Conservation (phyloP, 2,329 filamentous ascomycete genomes). For the Fusarium fujikuroi region DNA sequence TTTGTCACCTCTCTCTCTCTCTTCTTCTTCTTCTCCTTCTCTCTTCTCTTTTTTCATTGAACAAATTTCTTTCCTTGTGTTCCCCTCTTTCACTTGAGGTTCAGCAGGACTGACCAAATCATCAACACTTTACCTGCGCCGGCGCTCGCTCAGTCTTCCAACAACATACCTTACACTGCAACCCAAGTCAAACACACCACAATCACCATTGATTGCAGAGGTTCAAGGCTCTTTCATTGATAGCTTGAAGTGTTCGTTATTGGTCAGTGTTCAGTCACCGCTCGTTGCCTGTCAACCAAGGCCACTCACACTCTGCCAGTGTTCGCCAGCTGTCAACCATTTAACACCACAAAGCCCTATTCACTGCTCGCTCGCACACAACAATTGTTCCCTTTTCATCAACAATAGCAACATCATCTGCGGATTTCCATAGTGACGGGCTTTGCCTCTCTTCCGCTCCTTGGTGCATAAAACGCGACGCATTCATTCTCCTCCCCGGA, state of each 20-base stretch:
- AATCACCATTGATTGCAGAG: slow-evolving; percentile 7
- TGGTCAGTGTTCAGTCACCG: slow-evolving; percentile 22
- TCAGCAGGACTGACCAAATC: slow-evolving; percentile 45
- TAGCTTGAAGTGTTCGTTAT: slow-evolving; percentile 1
- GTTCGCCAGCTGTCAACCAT: slow-evolving; percentile 38
- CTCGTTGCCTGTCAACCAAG: neutral
- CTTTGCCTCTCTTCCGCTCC: slow-evolving; percentile 30
- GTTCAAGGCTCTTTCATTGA: neutral
- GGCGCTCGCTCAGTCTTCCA: slow-evolving; percentile 27
- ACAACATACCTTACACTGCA: slow-evolving; percentile 2
- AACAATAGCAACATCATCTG: slow-evolving; percentile 29
- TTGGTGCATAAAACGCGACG: slow-evolving; percentile 27
- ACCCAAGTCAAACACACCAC: slow-evolving; percentile 1
- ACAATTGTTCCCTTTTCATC: slow-evolving; percentile 17
- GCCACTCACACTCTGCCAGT: slow-evolving; percentile 26
- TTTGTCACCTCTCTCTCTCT: slow-evolving; percentile 19
- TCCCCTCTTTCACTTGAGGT: slow-evolving; percentile 27
- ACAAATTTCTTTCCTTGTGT: slow-evolving; percentile 35
- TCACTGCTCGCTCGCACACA: slow-evolving; percentile 33
- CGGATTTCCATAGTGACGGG: slow-evolving; percentile 20
- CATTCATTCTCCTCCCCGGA: slow-evolving; percentile 28
- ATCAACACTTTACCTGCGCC: slow-evolving; percentile 29
- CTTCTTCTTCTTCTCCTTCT: slow-evolving; percentile 10
- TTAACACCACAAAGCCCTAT: slow-evolving; percentile 7
- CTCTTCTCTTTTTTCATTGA: slow-evolving; percentile 19